Conservation (phyloP, 306 rosid species). For the Ammopiptanthus mongolicus region DNA sequence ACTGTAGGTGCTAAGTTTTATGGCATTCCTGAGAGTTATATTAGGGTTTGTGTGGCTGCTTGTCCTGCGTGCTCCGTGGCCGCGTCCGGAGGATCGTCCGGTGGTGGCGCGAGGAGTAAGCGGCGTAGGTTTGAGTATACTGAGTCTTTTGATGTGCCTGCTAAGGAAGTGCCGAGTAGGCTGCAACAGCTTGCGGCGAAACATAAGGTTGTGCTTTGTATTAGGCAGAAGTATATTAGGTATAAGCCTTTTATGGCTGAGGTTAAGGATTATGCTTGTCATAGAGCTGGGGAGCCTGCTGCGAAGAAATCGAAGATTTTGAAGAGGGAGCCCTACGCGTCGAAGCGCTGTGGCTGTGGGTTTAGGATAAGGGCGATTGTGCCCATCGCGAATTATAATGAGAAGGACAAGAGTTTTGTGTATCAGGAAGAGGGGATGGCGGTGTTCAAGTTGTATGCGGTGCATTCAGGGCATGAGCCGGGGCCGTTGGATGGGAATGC, state of each 20-base stretch:
- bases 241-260: constrained; percentile 99
- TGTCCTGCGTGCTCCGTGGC: constrained; percentile 67
- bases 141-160: constrained; percentile 86
- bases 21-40: constrained; percentile 91
- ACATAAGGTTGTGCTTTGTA: constrained; percentile 95
- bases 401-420: constrained; percentile 94
- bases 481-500: constrained; percentile 99
- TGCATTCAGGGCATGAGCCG: constrained; percentile 97
- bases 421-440: constrained; percentile 95
- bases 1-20: constrained; percentile 98
- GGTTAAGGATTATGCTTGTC: constrained; percentile 99
- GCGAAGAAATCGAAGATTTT: constrained; percentile 69
- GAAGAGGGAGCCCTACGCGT: constrained; percentile 97
- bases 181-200: constrained; percentile 86
- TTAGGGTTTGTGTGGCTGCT: constrained; percentile 82
- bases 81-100: constrained; percentile 33
- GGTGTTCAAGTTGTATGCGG: constrained; percentile 85
- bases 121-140: constrained; percentile 91
- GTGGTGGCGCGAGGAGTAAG: constrained; percentile 62
- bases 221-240: constrained; percentile 95
- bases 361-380: constrained; percentile 97
- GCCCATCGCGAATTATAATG: constrained; percentile 91
- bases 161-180: constrained; percentile 74
- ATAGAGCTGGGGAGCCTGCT: constrained; percentile 91
- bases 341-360: constrained; percentile 97